phyloP scores from a whole-genome alignment of 2,329 filamentous ascomycete species.

The Tolypocladium pustulatum region DNA sequence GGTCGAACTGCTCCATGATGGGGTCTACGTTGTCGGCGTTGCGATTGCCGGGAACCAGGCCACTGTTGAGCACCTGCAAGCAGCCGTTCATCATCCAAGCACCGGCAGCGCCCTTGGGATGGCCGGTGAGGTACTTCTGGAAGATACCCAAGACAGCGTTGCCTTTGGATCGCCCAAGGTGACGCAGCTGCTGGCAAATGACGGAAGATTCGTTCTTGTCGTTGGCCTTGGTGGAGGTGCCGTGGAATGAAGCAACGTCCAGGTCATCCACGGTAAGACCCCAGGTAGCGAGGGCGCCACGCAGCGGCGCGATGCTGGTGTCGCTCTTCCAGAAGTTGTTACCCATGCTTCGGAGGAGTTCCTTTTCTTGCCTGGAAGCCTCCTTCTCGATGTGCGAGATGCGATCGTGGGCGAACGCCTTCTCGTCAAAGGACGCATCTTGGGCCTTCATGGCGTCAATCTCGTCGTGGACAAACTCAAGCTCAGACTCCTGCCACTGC shows the following conservation, averaged over 20 bases:
- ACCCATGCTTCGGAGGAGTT: conserved; percentile 82
- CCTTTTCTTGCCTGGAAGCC: conserved; percentile 82
- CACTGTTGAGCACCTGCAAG: conserved; percentile 87
- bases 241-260: conserved; percentile 93
- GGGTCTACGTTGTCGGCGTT: conserved; percentile 97
- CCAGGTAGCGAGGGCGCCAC: conserved; percentile 94
- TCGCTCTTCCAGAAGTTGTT: conserved; percentile 99
- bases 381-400: conserved; percentile 77
- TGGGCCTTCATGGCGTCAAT: conserved; percentile 82
- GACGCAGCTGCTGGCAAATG: conserved; percentile 89
- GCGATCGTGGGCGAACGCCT: conserved; percentile 78
- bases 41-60: conserved; percentile 90
- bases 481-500: conserved; percentile 91
- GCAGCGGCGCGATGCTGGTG: conserved; percentile 82
- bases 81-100: conserved; percentile 99
- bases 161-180: conserved; percentile 91
- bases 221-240: conserved; percentile 95
- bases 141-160: conserved; percentile 95
- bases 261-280: conserved; percentile 95
- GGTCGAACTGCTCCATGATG: conserved; percentile 94
- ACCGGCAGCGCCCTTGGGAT: conserved; percentile 97
- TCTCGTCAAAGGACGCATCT: conserved; percentile 62
- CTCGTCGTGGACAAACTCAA: conserved; percentile 88
- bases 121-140: conserved; percentile 98
- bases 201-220: conserved; percentile 99